Base-by-base conservation (phyloP, 495 filamentous ascomycete genomes). In the Aspergillus carlsbadensis region DNA sequence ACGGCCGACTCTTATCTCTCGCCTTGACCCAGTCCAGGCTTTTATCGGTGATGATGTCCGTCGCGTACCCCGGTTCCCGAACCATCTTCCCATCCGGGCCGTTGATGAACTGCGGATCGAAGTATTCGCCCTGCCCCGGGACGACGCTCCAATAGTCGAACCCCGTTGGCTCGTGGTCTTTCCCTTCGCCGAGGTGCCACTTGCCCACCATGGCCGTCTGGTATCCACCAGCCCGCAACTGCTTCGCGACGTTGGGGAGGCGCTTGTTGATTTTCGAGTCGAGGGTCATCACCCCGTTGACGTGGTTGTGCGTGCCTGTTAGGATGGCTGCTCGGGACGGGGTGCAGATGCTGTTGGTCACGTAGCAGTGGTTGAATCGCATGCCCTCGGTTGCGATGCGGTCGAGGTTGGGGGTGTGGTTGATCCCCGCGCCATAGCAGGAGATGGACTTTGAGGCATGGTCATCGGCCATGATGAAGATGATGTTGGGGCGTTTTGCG, bases 391-490 rank as follows among this genome's bases (percentile, higher is more conserved):
- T 62, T 10, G 72, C 72, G 14, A 78, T 29, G 3, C 73, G 69
- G 50, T 78, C 74, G 46, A 78, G 62, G 49, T 78, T 66, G 0
- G 74, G 74, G 0, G 74, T 78, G 44, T 69, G 44, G 58, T 78
- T 78, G 54, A 78, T 73, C 17, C 69, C 69, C 3, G 74, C 72
- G 15, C 69, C 69, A 49, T 76, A 74, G 57, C 61, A 67, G 20
- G 63, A 64, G 44, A 76, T 78, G 1, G 74, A 59, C 56, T 78
- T 76, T 6, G 69, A 60, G 53, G 74, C 74, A 68, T 78, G 74
- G 62, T 78, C 74, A 63, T 78, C 74, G 10, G 74, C 74, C 70
- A 78, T 72, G 60, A 76, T 74, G 61, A 78, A 78, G 54, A 78
- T 40, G 49, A 78, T 73, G 44, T 78, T 78, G 10, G 74, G 74